A percentile compares a stretch with the other conserved stretches of the same genome.
phyloP scores from a whole-genome alignment of 257 asterid genomes.

The Agastache rugosa region DNA sequence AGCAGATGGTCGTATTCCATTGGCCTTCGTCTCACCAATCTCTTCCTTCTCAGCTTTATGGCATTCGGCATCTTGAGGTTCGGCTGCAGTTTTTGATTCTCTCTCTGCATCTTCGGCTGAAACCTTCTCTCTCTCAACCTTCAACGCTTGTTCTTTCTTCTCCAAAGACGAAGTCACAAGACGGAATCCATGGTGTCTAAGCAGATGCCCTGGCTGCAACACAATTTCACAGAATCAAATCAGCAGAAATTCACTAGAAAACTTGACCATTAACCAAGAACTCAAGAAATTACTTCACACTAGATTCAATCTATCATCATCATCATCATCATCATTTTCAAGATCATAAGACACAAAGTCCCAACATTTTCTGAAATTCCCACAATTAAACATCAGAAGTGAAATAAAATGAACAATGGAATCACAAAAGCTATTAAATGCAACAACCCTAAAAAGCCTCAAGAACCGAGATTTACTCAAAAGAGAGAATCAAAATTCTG shows the following conservation, averaged over 20 bases:
- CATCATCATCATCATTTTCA: not conserved
- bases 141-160: constrained; percentile 71
- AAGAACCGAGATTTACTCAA: not conserved
- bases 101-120: constrained; percentile 45
- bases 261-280: not conserved
- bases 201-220: constrained; percentile 72
- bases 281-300: not conserved
- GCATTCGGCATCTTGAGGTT: constrained; percentile 38
- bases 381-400: not conserved
- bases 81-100: constrained; percentile 33
- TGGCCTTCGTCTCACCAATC: constrained; percentile 30
- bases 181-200: constrained; percentile 58
- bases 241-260: not conserved
- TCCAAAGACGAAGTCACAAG: constrained; percentile 83
- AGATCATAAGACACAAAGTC: not conserved
- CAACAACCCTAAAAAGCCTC: not conserved
- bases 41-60: constrained; percentile 35
- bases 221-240: constrained; percentile 21
- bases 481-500: not conserved
- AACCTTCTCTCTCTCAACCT: constrained; percentile 58
- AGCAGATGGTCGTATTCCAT: constrained; percentile 60
- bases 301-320: not conserved
- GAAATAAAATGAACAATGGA: not conserved
- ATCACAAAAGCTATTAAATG: constrained; percentile 11
- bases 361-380: constrained; percentile 2